Percentiles rank a stretch among this genome's conserved stretches.
Evolutionary conservation across 257 asterid genomes (phyloP).

Genomic region (Lycium ferocissimum): DNA sequence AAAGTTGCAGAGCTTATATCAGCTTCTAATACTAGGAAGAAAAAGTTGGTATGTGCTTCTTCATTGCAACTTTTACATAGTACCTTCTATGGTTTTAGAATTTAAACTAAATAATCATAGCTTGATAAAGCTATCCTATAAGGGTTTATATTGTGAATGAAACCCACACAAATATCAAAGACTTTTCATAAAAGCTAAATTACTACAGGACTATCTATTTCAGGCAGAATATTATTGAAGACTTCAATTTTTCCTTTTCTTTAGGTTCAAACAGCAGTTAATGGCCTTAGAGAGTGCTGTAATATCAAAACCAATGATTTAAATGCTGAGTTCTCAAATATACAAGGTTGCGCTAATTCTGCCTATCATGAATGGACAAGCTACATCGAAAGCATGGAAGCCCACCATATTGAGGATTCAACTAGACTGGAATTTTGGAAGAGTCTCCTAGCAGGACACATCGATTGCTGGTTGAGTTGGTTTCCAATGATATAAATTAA

Average conservation of each 20-base stretch:
- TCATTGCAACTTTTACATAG: not conserved
- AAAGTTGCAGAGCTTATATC: constrained; percentile 55
- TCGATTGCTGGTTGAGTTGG: constrained; percentile 45
- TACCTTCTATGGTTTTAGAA: not conserved
- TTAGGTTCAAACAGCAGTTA: constrained; percentile 52
- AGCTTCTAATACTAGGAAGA: constrained; percentile 54
- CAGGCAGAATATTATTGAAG: constrained; percentile 19
- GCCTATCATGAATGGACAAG: constrained; percentile 47
- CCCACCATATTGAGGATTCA: constrained; percentile 39
- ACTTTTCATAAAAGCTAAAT: not conserved
- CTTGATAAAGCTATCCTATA: not conserved
- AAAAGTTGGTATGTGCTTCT: constrained; percentile 48
- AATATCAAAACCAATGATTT: constrained; percentile 38
- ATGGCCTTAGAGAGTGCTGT: constrained; percentile 45
- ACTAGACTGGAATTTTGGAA: constrained; percentile 42
- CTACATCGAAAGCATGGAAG: constrained; percentile 42
- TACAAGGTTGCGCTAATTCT: constrained; percentile 40
- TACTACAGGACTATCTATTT: not conserved
- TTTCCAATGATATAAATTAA: not conserved
- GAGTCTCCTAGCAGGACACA: constrained; percentile 42
- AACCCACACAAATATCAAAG: not conserved
- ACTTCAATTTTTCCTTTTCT: constrained; percentile 1
- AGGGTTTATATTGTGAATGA: constrained; percentile 12
- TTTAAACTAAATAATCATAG: not conserved
- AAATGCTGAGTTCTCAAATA: constrained; percentile 41